Percentiles rank a stretch among this genome's conserved stretches.
Conservation (phyloP, 2,329 filamentous ascomycete species). For the Diaporthe aspalathi region DNA sequence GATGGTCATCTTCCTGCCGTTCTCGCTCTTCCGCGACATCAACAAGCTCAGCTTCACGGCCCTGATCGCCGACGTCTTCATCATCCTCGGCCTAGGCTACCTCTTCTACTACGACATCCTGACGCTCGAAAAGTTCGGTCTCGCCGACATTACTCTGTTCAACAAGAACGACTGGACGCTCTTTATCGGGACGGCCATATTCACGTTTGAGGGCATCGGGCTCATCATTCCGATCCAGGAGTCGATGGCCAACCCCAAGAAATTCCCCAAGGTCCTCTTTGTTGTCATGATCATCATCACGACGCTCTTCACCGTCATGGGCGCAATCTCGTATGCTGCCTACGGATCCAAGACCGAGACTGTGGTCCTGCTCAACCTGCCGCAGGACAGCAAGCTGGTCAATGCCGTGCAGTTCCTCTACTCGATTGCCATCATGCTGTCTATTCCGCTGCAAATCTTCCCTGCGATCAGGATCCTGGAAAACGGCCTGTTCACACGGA, state of each 20-base stretch:
- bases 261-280: constrained; percentile 90
- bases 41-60: constrained; percentile 97
- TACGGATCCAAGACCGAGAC: constrained; percentile 97
- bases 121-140: constrained; percentile 79
- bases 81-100: constrained; percentile 90
- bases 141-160: constrained; percentile 90
- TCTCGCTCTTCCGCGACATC: constrained; percentile 95
- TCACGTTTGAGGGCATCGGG: constrained; percentile 98
- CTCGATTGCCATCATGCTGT: constrained; percentile 95
- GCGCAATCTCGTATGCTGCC: constrained; percentile 93
- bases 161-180: constrained; percentile 94
- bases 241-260: constrained; percentile 90
- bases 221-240: constrained; percentile 98
- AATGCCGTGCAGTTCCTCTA: constrained; percentile 97
- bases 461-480: constrained; percentile 97
- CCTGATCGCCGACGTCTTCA: constrained; percentile 92
- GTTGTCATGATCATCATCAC: constrained; percentile 97
- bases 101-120: constrained; percentile 95
- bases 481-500: constrained; percentile 91
- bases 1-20: constrained; percentile 92
- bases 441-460: constrained; percentile 96
- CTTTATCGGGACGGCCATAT: constrained; percentile 98
- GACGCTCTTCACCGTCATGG: constrained; percentile 88
- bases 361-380: constrained; percentile 94
- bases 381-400: constrained; percentile 94